phyloP scores from a whole-genome alignment of 192 early-diverging fungal species.

The Linnemannia hyalina region DNA sequence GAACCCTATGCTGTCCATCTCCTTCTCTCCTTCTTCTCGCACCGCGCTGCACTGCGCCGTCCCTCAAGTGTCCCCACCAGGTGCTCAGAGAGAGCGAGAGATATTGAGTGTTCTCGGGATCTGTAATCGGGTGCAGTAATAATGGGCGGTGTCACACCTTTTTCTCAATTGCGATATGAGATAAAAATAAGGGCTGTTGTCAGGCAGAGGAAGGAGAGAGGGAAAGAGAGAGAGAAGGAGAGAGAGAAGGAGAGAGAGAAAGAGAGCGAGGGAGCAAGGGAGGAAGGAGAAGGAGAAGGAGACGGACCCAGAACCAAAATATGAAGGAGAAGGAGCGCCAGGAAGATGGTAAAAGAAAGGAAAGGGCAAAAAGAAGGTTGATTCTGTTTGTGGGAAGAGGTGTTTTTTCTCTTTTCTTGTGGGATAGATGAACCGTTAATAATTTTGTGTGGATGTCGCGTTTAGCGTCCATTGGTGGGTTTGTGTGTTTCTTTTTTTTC shows the following conservation, averaged over 20 bases:
- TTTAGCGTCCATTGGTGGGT: constrained; percentile 1
- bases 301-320: not conserved
- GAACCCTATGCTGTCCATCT: not conserved
- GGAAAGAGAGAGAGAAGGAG: not conserved
- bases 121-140: not conserved
- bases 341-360: not conserved
- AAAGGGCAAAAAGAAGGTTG: constrained; percentile 14
- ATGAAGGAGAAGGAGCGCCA: not conserved
- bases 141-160: not conserved
- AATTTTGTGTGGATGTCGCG: not conserved
- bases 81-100: not conserved
- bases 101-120: not conserved
- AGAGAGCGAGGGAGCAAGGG: not conserved
- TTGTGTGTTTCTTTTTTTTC: not conserved
- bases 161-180: not conserved
- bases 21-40: not conserved
- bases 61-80: not conserved
- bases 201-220: not conserved
- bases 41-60: not conserved
- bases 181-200: too few relatives aligned
- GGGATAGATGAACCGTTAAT: not conserved
- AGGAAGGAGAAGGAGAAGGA: not conserved
- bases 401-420: not conserved
- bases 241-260: not conserved
- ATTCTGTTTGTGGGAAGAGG: not conserved